Conservation (phyloP, 345 rosid genomes). For the Euphorbia tirucalli region DNA sequence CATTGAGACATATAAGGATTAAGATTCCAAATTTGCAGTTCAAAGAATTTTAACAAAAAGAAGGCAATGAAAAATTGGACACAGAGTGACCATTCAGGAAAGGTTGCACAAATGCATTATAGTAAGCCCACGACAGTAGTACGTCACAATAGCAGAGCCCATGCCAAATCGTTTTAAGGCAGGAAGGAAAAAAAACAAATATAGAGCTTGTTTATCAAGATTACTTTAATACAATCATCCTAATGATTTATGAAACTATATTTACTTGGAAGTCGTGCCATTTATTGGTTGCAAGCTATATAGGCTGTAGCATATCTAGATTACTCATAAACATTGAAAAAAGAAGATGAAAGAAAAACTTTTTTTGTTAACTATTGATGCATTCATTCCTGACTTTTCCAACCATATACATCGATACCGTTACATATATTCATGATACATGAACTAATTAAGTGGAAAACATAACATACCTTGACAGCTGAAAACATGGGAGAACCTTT, state of each 20-base stretch:
- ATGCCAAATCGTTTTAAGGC: background rate
- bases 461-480: conserved; percentile 63
- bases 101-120: background rate
- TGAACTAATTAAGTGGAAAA: background rate
- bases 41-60: background rate
- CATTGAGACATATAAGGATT: conserved; percentile 14
- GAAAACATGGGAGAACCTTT: conserved; percentile 80
- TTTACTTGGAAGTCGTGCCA: background rate
- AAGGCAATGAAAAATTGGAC: background rate
- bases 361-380: background rate
- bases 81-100: background rate
- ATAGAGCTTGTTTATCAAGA: conserved; percentile 3
- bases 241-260: background rate
- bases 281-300: background rate
- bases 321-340: background rate
- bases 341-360: background rate
- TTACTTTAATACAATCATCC: conserved; percentile 3
- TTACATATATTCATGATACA: conserved; percentile 2
- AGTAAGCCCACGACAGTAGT: background rate
- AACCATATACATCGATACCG: background rate
- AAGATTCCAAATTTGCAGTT: background rate
- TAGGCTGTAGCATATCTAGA: background rate
- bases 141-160: background rate
- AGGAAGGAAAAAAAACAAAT: background rate
- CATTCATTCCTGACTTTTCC: background rate